phyloP scores from a whole-genome alignment of 208 protist genomes.

The Jaenimonas drosophilae region DNA sequence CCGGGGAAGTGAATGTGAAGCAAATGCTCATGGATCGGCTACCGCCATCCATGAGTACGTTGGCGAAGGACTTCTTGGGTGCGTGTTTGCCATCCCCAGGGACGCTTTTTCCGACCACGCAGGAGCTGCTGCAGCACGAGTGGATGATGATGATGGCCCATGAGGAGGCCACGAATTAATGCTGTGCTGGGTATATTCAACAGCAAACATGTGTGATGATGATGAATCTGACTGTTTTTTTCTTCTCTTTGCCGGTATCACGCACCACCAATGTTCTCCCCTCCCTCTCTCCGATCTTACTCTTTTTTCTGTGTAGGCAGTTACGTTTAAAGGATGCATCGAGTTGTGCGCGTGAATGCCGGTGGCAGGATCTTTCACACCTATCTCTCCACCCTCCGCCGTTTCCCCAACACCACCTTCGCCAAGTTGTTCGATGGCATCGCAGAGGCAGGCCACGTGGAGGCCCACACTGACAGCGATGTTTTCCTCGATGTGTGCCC shows the following conservation, averaged over 20 bases:
- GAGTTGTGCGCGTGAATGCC: slow-evolving; percentile 51
- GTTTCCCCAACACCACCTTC: slow-evolving; percentile 55
- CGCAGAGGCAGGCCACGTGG: neutral
- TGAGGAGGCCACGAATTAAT: no score
- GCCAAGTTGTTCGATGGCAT: slow-evolving; percentile 37
- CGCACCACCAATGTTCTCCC: no score
- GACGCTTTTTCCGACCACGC: slow-evolving; percentile 11
- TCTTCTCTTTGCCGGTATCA: no score
- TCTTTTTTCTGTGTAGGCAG: neutral
- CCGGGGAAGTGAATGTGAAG: no score
- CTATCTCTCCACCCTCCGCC: slow-evolving; percentile 41
- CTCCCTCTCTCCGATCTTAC: neutral
- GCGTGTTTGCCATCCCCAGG: slow-evolving; percentile 28
- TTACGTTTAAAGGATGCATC: no score
- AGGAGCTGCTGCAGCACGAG: slow-evolving; percentile 14
- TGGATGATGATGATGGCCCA: no score
- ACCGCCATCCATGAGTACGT: slow-evolving; percentile 5
- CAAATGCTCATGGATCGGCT: no score
- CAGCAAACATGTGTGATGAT: no score
- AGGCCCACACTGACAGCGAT: slow-evolving; percentile 9
- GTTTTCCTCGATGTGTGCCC: slow-evolving; percentile 75
- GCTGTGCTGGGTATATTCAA: no score
- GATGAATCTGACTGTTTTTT: neutral
- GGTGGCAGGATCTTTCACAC: slow-evolving; percentile 65
- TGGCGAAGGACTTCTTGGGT: slow-evolving; percentile 12